Percentiles rank a stretch among this genome's conserved stretches.
These are phyloP conservation scores for Xylaria castorea DNA, from an alignment of 495 filamentous ascomycete species.

Conservation along the genomic window DNA sequence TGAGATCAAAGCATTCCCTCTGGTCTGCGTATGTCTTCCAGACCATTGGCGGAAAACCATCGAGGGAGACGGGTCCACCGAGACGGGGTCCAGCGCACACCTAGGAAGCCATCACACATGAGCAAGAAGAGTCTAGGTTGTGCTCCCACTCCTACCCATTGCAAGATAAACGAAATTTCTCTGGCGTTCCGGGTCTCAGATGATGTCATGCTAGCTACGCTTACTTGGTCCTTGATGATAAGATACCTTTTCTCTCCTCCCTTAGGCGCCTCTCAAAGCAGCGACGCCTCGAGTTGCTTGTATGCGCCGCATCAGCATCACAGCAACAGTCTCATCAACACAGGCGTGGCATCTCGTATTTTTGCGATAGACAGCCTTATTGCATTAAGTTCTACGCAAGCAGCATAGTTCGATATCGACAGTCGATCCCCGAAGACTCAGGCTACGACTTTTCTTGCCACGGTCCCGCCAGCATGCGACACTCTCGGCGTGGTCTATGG, in stretches of 20 bases:
- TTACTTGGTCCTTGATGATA: conserved; percentile 26
- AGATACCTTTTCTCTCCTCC: conserved; percentile 26
- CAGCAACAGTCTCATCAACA: conserved; percentile 4
- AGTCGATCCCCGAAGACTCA: background rate
- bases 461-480: background rate
- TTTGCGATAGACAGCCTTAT: conserved; percentile 27
- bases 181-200: conserved; percentile 38
- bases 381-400: conserved; percentile 18
- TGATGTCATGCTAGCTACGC: conserved; percentile 26
- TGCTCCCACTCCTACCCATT: conserved; percentile 3
- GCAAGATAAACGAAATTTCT: conserved; percentile 32
- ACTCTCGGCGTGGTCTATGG: background rate
- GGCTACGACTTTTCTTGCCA: background rate
- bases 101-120: conserved; percentile 40
- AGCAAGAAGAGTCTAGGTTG: conserved; percentile 27
- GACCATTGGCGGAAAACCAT: conserved; percentile 98
- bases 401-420: conserved; percentile 23
- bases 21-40: conserved; percentile 96
- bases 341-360: conserved; percentile 15
- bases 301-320: conserved; percentile 20
- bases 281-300: background rate
- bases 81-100: conserved; percentile 58
- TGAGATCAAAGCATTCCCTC: conserved; percentile 97
- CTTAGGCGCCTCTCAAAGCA: background rate
- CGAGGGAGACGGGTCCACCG: conserved; percentile 77